These are phyloP conservation scores for Fusarium gaditjirri DNA, from an alignment of 2,329 filamentous ascomycete species.

Conservation along the genomic window DNA sequence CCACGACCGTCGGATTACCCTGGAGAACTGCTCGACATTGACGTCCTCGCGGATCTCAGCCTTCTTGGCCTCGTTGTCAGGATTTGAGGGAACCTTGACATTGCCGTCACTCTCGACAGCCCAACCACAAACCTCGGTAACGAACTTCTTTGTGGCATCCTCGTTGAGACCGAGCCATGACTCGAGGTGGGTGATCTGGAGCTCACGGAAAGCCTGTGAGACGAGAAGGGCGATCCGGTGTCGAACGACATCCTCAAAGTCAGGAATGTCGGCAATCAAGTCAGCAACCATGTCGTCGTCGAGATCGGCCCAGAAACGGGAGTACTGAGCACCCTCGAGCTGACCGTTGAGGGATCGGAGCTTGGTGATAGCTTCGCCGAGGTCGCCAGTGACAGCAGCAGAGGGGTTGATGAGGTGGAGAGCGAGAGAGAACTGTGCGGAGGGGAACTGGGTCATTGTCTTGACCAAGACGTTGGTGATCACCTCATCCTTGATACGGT, in stretches of 20 bases:
- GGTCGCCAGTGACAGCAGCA: conserved; percentile 71
- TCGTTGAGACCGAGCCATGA: conserved; percentile 79
- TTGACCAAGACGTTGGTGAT: conserved; percentile 99
- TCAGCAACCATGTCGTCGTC: conserved; percentile 98
- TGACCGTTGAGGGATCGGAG: conserved; percentile 85
- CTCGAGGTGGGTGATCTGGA: conserved; percentile 74
- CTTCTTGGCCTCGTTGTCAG: conserved; percentile 97
- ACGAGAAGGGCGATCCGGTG: conserved; percentile 89
- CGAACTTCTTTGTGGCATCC: conserved; percentile 78
- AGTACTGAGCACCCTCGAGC: conserved; percentile 90
- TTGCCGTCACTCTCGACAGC: conserved; percentile 72
- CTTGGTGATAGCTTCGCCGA: conserved; percentile 91
- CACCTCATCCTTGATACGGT: conserved; percentile 95
- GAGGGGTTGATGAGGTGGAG: conserved; percentile 93
- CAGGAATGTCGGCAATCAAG: conserved; percentile 90
- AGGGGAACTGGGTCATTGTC: conserved; percentile 95
- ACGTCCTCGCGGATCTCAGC: conserved; percentile 96
- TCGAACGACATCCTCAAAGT: conserved; percentile 94
- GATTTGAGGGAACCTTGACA: conserved; percentile 87
- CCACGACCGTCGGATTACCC: conserved; percentile 85
- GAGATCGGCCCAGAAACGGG: conserved; percentile 90
- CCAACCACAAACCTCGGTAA: conserved; percentile 89
- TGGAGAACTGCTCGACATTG: conserved; percentile 84
- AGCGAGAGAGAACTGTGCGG: conserved; percentile 91
- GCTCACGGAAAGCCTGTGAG: conserved; percentile 80